These are phyloP conservation scores for Plasmodium cynomolgi DNA, from an alignment of 169 alveolate species.

Conservation along the genomic window DNA sequence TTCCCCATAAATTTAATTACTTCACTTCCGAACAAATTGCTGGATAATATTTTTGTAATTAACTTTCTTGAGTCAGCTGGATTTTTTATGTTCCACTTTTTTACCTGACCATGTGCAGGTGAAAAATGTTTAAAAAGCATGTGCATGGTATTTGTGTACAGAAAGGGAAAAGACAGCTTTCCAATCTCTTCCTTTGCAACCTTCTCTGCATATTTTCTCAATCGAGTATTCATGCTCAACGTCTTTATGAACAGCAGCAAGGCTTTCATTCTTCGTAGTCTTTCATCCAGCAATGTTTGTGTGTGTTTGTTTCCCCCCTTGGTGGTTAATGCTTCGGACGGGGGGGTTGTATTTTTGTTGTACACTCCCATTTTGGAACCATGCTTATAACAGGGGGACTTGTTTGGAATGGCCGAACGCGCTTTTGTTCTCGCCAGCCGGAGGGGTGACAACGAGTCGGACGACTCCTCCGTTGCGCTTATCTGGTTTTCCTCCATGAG, in stretches of 20 bases:
- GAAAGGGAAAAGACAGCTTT: constrained; percentile 49
- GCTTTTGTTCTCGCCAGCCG: not conserved
- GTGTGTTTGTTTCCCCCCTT: not conserved
- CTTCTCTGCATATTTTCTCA: constrained; percentile 50
- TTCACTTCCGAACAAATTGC: constrained; percentile 41
- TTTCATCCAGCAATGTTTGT: constrained; percentile 34
- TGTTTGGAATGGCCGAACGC: not conserved
- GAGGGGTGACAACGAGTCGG: not conserved
- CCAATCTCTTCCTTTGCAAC: constrained; percentile 40
- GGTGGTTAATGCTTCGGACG: not conserved
- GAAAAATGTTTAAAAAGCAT: constrained; percentile 54
- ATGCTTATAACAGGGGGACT: not conserved
- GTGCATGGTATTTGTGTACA: constrained; percentile 45
- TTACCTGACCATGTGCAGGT: constrained; percentile 20
- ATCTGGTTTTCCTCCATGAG: not conserved
- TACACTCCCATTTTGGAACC: not conserved
- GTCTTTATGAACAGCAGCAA: constrained; percentile 32
- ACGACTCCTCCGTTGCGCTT: not conserved
- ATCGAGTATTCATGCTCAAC: constrained; percentile 16
- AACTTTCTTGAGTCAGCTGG: constrained; percentile 73
- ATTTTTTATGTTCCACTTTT: constrained; percentile 64
- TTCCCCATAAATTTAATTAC: constrained; percentile 64
- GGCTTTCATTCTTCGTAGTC: constrained; percentile 20
- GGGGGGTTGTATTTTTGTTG: not conserved
- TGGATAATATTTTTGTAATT: constrained; percentile 39